These are phyloP conservation scores for Gautieria morchelliformis DNA, from an alignment of 768 basidiomycete genomes.

Conservation along the genomic window DNA sequence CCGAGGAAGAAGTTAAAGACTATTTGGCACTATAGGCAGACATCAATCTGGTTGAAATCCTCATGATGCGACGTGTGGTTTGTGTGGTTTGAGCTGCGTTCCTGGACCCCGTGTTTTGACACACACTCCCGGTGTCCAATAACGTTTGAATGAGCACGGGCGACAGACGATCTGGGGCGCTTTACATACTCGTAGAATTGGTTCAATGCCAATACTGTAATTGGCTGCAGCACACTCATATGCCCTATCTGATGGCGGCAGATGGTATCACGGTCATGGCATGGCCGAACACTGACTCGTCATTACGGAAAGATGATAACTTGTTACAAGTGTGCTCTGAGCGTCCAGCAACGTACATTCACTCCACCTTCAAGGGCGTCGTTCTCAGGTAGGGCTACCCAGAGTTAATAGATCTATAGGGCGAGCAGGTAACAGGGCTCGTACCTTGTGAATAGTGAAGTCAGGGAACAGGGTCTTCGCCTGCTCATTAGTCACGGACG, in stretches of 20 bases:
- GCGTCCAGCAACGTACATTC: neutral
- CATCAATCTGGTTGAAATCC: neutral
- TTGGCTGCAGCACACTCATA: too few relatives aligned
- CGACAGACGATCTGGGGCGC: too few relatives aligned
- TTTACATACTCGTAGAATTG: too few relatives aligned
- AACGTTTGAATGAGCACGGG: too few relatives aligned
- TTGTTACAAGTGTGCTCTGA: neutral
- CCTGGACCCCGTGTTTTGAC: too few relatives aligned
- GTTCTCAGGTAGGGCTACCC: conserved; percentile 81
- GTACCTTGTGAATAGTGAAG: conserved; percentile 69
- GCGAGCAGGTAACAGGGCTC: conserved; percentile 10
- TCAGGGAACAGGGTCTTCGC: conserved; percentile 88
- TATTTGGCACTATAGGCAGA: conserved; percentile 69
- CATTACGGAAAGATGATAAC: neutral
- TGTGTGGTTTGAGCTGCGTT: too few relatives aligned
- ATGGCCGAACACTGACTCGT: neutral
- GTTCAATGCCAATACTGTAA: too few relatives aligned
- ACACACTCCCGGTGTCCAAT: too few relatives aligned
- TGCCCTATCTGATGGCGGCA: too few relatives aligned
- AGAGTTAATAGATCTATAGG: neutral
- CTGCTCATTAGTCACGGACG: conserved; percentile 74
- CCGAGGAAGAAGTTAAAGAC: conserved; percentile 94
- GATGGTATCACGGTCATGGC: too few relatives aligned
- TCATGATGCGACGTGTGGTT: too few relatives aligned
- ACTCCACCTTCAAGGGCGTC: conserved; percentile 38